Conservation (phyloP, 805 yeast genomes). For the Ogataea glucozyma region DNA sequence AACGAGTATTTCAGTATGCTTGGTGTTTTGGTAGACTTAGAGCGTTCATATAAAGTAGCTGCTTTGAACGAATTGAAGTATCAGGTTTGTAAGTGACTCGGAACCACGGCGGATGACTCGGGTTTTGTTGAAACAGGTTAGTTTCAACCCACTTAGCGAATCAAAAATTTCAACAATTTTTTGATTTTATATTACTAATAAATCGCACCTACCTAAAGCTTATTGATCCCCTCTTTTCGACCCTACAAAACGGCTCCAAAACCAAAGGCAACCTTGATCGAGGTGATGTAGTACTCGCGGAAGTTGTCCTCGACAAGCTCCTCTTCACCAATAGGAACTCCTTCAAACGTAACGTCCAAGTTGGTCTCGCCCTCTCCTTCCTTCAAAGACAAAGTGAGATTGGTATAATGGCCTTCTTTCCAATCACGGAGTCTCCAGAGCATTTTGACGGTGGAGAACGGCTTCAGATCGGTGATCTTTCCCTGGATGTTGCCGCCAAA, state of each 20-base stretch:
- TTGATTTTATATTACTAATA: no score
- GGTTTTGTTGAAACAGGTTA: no score
- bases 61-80: no score
- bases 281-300: constrained; percentile 83
- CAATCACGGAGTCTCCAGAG: constrained; percentile 88
- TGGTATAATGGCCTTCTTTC: constrained; percentile 82
- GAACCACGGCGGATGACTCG: no score
- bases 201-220: no score
- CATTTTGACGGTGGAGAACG: constrained; percentile 62
- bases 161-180: no score
- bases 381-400: constrained; percentile 61
- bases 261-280: constrained; percentile 91
- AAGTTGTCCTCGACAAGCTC: constrained; percentile 83
- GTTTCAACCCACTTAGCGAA: no score
- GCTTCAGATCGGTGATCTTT: constrained; percentile 58
- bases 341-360: constrained; percentile 74
- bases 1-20: no score
- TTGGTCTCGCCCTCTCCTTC: constrained; percentile 86
- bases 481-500: constrained; percentile 90
- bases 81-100: no score
- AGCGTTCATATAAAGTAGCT: no score
- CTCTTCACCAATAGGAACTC: constrained; percentile 95
- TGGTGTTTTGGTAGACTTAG: no score
- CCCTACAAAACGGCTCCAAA: constrained; percentile 81
- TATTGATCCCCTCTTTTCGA: constrained; percentile 12